phyloP scores from a whole-genome alignment of 2,329 filamentous ascomycete species.

The Rutstroemia sp. region DNA sequence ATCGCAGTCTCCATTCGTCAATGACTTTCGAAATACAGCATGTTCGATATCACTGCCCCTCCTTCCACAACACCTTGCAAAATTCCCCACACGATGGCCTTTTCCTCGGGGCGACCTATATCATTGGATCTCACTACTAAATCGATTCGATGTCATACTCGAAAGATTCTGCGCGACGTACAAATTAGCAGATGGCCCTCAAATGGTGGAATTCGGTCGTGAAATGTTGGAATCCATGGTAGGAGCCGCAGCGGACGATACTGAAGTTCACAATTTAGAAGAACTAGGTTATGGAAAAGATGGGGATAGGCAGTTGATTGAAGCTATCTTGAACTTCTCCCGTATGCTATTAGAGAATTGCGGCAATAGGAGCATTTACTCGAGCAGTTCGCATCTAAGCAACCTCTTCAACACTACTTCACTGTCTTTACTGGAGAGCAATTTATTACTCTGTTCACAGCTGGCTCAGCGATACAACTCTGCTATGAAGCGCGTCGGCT shows the following conservation, averaged over 20 bases:
- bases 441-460: conserved; percentile 74
- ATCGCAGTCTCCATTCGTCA: conserved; percentile 75
- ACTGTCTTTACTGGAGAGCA: conserved; percentile 66
- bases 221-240: conserved; percentile 47
- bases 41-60: conserved; percentile 64
- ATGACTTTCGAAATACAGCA: conserved; percentile 68
- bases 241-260: conserved; percentile 39
- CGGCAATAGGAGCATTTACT: conserved; percentile 92
- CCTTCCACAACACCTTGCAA: conserved; percentile 67
- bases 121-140: conserved; percentile 93
- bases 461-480: conserved; percentile 90
- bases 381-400: conserved; percentile 84
- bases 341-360: conserved; percentile 86
- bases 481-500: conserved; percentile 67
- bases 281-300: conserved; percentile 61
- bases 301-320: conserved; percentile 73
- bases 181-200: conserved; percentile 70
- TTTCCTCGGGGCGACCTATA: conserved; percentile 94
- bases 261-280: conserved; percentile 41
- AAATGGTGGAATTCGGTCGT: conserved; percentile 66
- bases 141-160: conserved; percentile 85
- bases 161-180: conserved; percentile 78
- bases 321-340: conserved; percentile 78
- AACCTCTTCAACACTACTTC: conserved; percentile 84
- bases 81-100: conserved; percentile 85